Conservation (phyloP, 1,139 yeast genomes). For the Pichia sp. region DNA sequence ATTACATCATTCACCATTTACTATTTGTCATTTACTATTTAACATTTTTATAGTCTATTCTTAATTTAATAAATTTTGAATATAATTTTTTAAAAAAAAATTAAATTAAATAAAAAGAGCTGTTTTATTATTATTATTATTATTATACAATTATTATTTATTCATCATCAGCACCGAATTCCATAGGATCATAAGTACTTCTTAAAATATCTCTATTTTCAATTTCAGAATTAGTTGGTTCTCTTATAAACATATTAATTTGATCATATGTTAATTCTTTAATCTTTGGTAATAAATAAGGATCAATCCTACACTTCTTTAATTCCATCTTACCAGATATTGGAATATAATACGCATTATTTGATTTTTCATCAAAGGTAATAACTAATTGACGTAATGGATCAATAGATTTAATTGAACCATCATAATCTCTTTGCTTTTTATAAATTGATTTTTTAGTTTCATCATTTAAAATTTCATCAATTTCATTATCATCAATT, state of each 20-base stretch:
- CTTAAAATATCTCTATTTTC: conserved; percentile 61
- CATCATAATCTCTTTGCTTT: conserved; percentile 75
- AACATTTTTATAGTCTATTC: too few relatives aligned
- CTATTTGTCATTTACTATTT: too few relatives aligned
- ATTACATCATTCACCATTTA: too few relatives aligned
- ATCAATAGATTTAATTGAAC: conserved; percentile 50
- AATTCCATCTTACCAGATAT: conserved; percentile 72
- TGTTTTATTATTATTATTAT: too few relatives aligned
- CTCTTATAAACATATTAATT: conserved; percentile 59
- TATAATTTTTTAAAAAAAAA: too few relatives aligned
- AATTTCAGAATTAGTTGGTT: conserved; percentile 66
- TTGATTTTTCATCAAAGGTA: conserved; percentile 45
- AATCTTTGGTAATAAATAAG: conserved; percentile 35
- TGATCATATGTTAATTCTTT: conserved; percentile 37
- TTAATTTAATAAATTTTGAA: too few relatives aligned
- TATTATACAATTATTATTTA: not conserved
- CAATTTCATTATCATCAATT: conserved; percentile 32
- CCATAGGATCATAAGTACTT: conserved; percentile 73
- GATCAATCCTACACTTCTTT: conserved; percentile 72
- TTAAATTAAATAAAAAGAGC: too few relatives aligned
- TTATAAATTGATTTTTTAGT: conserved; percentile 48
- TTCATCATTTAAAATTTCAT: conserved; percentile 31
- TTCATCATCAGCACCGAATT: conserved; percentile 43
- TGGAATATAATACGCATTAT: conserved; percentile 67
- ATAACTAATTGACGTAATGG: conserved; percentile 53